Base-by-base conservation (phyloP, 2,329 filamentous ascomycete species). In the Arachnopeziza araneosa region DNA sequence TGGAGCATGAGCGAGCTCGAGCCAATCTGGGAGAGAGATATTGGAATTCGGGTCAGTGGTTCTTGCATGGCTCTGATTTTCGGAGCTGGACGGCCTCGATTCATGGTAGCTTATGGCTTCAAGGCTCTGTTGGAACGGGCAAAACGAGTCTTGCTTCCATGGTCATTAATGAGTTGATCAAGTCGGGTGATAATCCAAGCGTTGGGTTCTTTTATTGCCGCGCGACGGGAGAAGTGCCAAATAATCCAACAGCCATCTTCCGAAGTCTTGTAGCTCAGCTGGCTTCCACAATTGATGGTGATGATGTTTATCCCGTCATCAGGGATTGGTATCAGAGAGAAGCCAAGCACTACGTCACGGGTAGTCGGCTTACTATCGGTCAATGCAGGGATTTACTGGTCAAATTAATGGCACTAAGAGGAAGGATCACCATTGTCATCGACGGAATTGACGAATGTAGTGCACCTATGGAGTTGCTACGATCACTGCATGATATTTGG, bases 341-440 rank as follows among this genome's bases (percentile, higher is more conserved):
- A 30, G 26, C 26, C 26, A 30, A 30, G 26, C 26, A 30, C 26
- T 30, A 30, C 9, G 26, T 30, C 26, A 30, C 26, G 4, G 26
- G 26, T 30, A 30, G 26, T 30, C 26, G 26, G 9, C 26, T 30
- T 30, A 22, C 50, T n/a, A 8, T 52, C 19, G 24, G 7, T 17
- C 19, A 61, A 32, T 61, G 59, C 22, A 32, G 58, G 52, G 52
- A 61, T 49, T 30, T 61, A 19, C 22, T 61, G 44, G 53, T 58
- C n/a, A 55, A 22, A 10, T 17, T 61, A 12, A 58, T 52, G 50
- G 24, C 9, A 52, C 19, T 56, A n/a, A 44, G 59, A 49, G 56
- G 59, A 32, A 58, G 55, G 50, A 30, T 9, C 9, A 9, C 9
- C 26, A 9, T 30, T 9, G 26, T 30, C 5, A 9, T 30, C 9